Percentiles rank a stretch among this genome's conserved stretches.
Evolutionary conservation across 2,329 filamentous ascomycete genomes (phyloP).

Genomic region (Paracamarosporium sp.): DNA sequence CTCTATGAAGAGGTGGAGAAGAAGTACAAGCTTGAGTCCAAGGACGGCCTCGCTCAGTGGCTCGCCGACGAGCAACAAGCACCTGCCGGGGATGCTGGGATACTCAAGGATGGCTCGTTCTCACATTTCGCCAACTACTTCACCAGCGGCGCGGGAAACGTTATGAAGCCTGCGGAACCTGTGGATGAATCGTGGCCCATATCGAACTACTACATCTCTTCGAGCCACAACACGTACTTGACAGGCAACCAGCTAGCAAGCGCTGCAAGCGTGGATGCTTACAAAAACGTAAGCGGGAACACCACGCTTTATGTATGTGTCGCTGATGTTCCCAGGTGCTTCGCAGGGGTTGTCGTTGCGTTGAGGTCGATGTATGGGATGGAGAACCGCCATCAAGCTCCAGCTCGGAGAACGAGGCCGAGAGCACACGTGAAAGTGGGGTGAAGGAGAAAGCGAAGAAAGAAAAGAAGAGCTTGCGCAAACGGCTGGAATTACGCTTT

Average conservation of each 20-base stretch:
- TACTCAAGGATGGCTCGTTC: slow-evolving; percentile 39
- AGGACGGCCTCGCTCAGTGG: slow-evolving; percentile 40
- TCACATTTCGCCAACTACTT: slow-evolving; percentile 52
- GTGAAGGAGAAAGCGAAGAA: slow-evolving; percentile 23
- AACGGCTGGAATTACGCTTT: slow-evolving; percentile 43
- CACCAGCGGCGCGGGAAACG: slow-evolving; percentile 53
- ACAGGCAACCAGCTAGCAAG: slow-evolving; percentile 85
- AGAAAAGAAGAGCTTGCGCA: slow-evolving; percentile 40
- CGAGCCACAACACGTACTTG: slow-evolving; percentile 93
- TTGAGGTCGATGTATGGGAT: slow-evolving; percentile 96
- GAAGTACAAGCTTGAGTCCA: slow-evolving; percentile 36
- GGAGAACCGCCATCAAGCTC: slow-evolving; percentile 60
- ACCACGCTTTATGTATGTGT: neutral
- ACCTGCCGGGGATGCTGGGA: slow-evolving; percentile 25
- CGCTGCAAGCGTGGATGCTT: slow-evolving; percentile 77
- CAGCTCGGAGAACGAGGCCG: slow-evolving; percentile 44
- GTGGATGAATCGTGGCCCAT: slow-evolving; percentile 72
- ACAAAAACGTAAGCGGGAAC: slow-evolving; percentile 68
- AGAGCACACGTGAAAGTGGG: slow-evolving; percentile 20
- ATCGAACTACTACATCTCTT: slow-evolving; percentile 92
- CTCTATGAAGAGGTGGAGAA: slow-evolving; percentile 38
- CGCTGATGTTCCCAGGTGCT: slow-evolving; percentile 63
- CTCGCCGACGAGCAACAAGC: slow-evolving; percentile 39
- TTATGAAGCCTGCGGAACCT: slow-evolving; percentile 50
- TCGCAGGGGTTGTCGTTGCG: slow-evolving; percentile 79